Evolutionary conservation across 805 yeast genomes (phyloP), one percentile per base, ranked within the genome.

Genomic region (Spathaspora hagerdaliae): DNA sequence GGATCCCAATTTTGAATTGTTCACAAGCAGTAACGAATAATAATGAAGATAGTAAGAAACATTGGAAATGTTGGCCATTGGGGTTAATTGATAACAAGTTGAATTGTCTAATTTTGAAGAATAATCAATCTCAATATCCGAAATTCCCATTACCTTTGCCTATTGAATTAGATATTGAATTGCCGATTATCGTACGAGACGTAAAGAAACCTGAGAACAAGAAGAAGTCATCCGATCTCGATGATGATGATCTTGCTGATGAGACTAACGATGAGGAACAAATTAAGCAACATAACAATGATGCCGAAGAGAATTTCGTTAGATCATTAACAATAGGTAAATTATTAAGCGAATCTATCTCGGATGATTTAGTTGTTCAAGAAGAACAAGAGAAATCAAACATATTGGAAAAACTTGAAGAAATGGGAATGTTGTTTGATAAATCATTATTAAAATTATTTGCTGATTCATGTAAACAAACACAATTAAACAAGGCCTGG

Each of bases 141-240:
- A 78, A 81, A 3, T 82, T 88, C 57, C 98, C 98, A 11, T 65
- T 94, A 42, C 86, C 96, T 0, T 72, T 90, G 46, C 92, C 96
- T 1, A 76, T 89, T 9, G 96, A 88, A 55, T 62, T 92, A 51
- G 85, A 82, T 11, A 67, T 90, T 38, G 71, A 73, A 46, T 62
- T 90, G 24, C 97, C 97, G 1, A 70, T 86, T 1, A 58, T 63
- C 26, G 54, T 58, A 39, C 52, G 55, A 36, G 65, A 56, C n/a
- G n/a, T n/a, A 29, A 52, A 56, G 13, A 56, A 43, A 61, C 58
- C 10, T 55, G n/a, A n/a, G n/a, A n/a, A n/a, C n/a, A n/a, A n/a
- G n/a, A n/a, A n/a, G n/a, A 48, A 43, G 45, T 39, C 6, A 45
- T 47, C 56, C n/a, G 36, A 49, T 41, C 44, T 39, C 13, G 36